Evolutionary conservation across 441 rosid species (phyloP).

Genomic region (Croton setiger): DNA sequence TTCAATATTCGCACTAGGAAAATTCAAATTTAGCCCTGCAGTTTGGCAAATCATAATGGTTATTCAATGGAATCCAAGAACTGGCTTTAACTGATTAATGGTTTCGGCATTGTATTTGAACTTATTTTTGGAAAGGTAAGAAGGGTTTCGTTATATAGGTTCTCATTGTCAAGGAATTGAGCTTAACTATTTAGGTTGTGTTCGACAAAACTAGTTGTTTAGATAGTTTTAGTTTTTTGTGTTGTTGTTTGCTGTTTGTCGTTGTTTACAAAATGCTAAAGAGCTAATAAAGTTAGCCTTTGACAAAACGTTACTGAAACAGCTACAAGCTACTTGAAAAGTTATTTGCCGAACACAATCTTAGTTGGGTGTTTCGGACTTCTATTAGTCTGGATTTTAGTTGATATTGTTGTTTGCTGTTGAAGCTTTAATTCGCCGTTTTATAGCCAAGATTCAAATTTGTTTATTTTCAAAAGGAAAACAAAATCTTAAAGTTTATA

Average conservation of each 20-base stretch:
- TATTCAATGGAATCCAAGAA: neutral
- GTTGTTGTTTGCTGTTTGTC: too few relatives aligned
- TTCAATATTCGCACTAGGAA: neutral
- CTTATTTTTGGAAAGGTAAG: conserved; percentile 10
- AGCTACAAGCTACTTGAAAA: too few relatives aligned
- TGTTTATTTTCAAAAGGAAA: neutral
- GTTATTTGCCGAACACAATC: too few relatives aligned
- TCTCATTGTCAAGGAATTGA: neutral
- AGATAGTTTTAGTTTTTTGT: neutral
- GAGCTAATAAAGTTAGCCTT: too few relatives aligned
- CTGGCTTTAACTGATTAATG: neutral
- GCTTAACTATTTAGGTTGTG: neutral
- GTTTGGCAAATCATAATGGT: conserved; percentile 3
- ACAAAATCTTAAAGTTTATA: neutral
- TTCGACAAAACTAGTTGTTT: neutral
- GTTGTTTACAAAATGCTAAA: too few relatives aligned
- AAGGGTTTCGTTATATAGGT: neutral
- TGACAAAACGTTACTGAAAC: too few relatives aligned
- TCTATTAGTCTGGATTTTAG: too few relatives aligned
- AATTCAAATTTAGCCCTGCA: conserved; percentile 1
- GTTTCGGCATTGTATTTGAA: neutral
- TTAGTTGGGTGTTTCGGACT: too few relatives aligned
- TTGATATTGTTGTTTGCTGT: neutral
- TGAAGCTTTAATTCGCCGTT: neutral
- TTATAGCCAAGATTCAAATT: neutral